A percentile compares a stretch with the other conserved stretches of the same genome.
phyloP scores from a whole-genome alignment of 768 basidiomycete species.

The Lactarius indigo region DNA sequence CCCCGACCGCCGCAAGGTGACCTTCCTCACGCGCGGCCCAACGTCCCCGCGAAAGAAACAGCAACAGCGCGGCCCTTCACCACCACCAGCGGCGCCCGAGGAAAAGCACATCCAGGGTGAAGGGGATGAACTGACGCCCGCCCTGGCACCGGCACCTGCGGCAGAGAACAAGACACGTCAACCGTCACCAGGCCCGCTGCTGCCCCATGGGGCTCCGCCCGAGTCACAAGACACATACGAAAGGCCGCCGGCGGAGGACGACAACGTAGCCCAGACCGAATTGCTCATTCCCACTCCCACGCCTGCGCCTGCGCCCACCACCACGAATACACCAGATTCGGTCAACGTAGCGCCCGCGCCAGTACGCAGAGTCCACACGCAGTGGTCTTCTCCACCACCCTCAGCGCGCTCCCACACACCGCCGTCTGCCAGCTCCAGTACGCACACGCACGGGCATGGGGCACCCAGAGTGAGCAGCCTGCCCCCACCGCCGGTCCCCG shows the following conservation, averaged over 20 bases:
- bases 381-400: not conserved
- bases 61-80: not conserved
- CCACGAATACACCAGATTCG: not conserved
- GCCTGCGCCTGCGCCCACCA: not conserved
- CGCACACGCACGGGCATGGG: not conserved
- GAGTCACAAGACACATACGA: not conserved
- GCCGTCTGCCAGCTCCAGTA: not conserved
- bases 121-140: not conserved
- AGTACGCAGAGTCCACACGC: not conserved
- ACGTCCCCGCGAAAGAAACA: not conserved
- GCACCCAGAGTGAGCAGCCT: not conserved
- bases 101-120: not conserved
- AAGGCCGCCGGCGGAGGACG: not conserved
- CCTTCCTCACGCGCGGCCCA: slow-evolving; percentile 33
- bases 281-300: not conserved
- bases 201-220: not conserved
- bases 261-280: not conserved
- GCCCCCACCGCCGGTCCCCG: not conserved
- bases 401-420: not conserved
- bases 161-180: not conserved
- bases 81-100: not conserved
- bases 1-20: slow-evolving; percentile 37
- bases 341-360: not conserved
- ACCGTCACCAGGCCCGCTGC: not conserved
- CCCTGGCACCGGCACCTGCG: not conserved